phyloP scores from a whole-genome alignment of 768 basidiomycete species.

The Boletus rubescentipes region DNA sequence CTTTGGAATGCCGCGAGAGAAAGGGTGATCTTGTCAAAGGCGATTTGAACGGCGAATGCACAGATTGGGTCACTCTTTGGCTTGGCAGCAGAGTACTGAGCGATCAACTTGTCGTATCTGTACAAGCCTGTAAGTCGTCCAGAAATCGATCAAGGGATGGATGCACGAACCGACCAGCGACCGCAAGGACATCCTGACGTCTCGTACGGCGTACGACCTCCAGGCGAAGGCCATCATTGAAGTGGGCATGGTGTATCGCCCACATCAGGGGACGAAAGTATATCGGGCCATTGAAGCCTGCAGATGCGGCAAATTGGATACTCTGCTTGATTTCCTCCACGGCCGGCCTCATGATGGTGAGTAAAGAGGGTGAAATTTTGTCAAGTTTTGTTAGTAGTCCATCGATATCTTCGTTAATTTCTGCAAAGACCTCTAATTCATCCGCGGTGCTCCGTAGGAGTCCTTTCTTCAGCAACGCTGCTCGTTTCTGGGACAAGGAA shows the following conservation, averaged over 20 bases:
- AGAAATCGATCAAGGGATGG: not conserved
- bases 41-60: slow-evolving; percentile 74
- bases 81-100: slow-evolving; percentile 56
- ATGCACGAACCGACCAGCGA: slow-evolving; percentile 68
- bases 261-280: slow-evolving; percentile 75
- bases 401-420: slow-evolving; percentile 66
- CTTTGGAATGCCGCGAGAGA: slow-evolving; percentile 70
- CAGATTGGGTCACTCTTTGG: slow-evolving; percentile 53
- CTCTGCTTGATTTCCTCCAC: slow-evolving; percentile 64
- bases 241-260: slow-evolving; percentile 58
- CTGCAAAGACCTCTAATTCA: slow-evolving; percentile 69
- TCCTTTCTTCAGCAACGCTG: slow-evolving; percentile 66
- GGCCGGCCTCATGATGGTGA: slow-evolving; percentile 45
- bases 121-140: not conserved
- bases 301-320: slow-evolving; percentile 54
- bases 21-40: slow-evolving; percentile 72
- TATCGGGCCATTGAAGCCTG: slow-evolving; percentile 64
- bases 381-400: slow-evolving; percentile 54
- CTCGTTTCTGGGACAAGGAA: slow-evolving; percentile 65
- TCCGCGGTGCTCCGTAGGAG: slow-evolving; percentile 66
- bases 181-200: slow-evolving; percentile 68
- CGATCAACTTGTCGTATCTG: slow-evolving; percentile 75
- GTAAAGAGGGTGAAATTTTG: slow-evolving; percentile 55
- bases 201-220: slow-evolving; percentile 71
- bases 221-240: slow-evolving; percentile 72